phyloP scores from a whole-genome alignment of 2,329 filamentous ascomycete genomes.

The Diplocarpon mali region DNA sequence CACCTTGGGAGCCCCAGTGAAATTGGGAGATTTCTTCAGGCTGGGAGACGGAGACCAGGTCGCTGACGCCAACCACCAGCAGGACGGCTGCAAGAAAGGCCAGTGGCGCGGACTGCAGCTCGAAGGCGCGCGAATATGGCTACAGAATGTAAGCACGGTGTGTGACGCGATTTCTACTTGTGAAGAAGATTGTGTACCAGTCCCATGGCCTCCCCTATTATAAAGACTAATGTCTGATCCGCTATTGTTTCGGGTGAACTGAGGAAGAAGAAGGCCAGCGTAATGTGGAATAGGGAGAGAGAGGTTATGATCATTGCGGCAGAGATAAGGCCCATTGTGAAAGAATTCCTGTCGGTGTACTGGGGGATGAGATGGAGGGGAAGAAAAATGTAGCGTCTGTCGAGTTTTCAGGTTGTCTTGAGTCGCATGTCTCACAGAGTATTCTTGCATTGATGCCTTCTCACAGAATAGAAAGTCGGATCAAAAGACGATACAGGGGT shows the following conservation, averaged over 20 bases:
- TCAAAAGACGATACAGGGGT: conserved; percentile 5
- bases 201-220: conserved; percentile 74
- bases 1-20: conserved; percentile 55
- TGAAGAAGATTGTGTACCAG: conserved; percentile 42
- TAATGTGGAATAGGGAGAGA: conserved; percentile 74
- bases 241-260: conserved; percentile 60
- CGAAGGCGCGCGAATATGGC: conserved; percentile 58
- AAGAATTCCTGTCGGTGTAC: too few species aligned
- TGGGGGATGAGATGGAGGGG: too few species aligned
- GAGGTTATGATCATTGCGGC: conserved; percentile 71
- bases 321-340: conserved; percentile 68
- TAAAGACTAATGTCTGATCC: conserved; percentile 68
- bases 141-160: conserved; percentile 23
- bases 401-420: too few species aligned
- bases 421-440: too few species aligned
- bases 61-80: conserved; percentile 46
- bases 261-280: conserved; percentile 74
- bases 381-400: too few species aligned
- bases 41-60: conserved; percentile 55
- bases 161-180: too few species aligned
- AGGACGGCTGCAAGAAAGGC: conserved; percentile 63
- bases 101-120: conserved; percentile 56
- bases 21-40: conserved; percentile 54
- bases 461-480: background rate
- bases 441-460: too few species aligned